Evolutionary conservation across 1,284 basidiomycete species (phyloP), one percentile per base, ranked within the genome.

Genomic region (Taiwanofungus camphoratus): DNA sequence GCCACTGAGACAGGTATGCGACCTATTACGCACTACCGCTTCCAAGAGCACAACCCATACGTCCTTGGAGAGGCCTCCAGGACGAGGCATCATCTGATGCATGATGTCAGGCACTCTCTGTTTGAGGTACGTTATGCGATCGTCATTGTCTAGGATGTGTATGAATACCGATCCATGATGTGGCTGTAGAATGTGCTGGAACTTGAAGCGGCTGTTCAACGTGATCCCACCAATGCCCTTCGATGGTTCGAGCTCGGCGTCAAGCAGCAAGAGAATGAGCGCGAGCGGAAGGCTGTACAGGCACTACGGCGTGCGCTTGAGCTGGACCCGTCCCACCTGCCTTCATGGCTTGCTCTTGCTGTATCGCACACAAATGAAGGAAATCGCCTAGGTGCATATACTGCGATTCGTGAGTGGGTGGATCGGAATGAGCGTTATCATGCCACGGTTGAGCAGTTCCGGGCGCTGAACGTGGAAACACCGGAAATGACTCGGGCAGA

Each of bases 201-300:
- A 62, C 75, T 93, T 21, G 95, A 99, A 67, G 94, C 93, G 3
- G 78, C 76, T 6, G 92, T 96, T 7, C 91, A 96, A 59, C 74
- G 74, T 32, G 77, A 93, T 53, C 82, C 87, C 29, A 69, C 63
- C 1, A 77, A 88, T 50, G 82, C 88, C 0, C 57, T 66, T 27
- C 85, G 85, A 5, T 99, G 95, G 95, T 93, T 81, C 58, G 79
- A 87, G 46, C 82, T 99, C 35, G 95, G 96, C 20, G 83, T 99
- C 36, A 95, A 92, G 66, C 96, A 99, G 61, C 95, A 99, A 66
- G 95, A 97, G 65, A 97, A 96, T 62, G 95, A 99, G 64, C 82
- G 94, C 18, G 95, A 99, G 66, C 75, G 79, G 18, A 86, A 92
- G 56, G 96, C 95, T 4, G 80, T 99, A 39, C 75, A 84, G 36